A percentile compares a stretch with the other conserved stretches of the same genome.
Evolutionary conservation across 2,329 filamentous ascomycete genomes (phyloP).

Genomic region (Arthrobotrys sphaeroides): DNA sequence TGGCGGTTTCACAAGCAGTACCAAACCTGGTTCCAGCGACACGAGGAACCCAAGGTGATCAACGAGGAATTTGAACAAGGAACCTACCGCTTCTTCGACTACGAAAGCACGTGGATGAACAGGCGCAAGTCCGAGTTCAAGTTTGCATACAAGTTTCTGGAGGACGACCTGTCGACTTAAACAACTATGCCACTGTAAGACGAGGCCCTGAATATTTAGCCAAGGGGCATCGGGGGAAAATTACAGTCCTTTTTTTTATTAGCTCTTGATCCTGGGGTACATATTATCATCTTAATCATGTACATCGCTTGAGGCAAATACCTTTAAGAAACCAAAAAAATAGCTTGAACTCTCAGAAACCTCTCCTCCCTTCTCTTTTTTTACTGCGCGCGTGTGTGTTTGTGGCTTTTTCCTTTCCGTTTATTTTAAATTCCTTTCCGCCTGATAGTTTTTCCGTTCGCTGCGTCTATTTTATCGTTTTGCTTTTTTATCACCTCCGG

Average conservation of each 20-base stretch:
- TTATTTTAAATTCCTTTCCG: background rate
- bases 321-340: constrained; percentile 37
- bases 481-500: constrained; percentile 34
- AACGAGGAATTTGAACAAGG: constrained; percentile 99
- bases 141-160: constrained; percentile 96
- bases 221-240: constrained; percentile 24
- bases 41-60: constrained; percentile 98
- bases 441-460: background rate
- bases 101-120: constrained; percentile 87
- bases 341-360: background rate
- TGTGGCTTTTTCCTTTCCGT: background rate
- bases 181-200: constrained; percentile 6
- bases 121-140: constrained; percentile 70
- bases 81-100: constrained; percentile 99
- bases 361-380: background rate
- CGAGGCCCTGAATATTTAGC: constrained; percentile 35
- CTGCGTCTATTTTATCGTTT: constrained; percentile 10
- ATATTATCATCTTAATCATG: constrained; percentile 37
- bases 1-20: constrained; percentile 99
- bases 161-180: constrained; percentile 77
- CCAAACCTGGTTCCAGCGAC: constrained; percentile 98
- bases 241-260: constrained; percentile 16
- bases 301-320: constrained; percentile 44
- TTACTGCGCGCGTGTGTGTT: constrained; percentile 1
- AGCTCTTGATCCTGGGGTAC: constrained; percentile 28